Percentiles rank a stretch among this genome's conserved stretches.
Conservation (phyloP, 768 basidiomycete genomes). For the Tricholoma sp. region DNA sequence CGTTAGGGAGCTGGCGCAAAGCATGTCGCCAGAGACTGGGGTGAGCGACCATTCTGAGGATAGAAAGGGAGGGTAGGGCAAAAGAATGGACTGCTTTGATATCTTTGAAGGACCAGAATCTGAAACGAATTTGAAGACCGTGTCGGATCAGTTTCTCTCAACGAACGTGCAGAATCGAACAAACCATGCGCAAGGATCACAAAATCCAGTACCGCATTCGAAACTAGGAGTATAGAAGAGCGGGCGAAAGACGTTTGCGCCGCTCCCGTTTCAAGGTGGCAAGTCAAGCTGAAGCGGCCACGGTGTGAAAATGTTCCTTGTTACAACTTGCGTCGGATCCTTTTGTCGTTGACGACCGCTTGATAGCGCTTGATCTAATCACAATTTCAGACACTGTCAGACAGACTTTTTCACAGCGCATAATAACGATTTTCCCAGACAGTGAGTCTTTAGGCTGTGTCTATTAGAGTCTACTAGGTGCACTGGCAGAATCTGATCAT, state of each 20-base stretch:
- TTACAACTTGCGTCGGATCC: neutral
- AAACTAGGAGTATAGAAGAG: neutral
- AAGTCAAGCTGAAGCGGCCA: too few species aligned
- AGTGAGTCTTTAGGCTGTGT: too few species aligned
- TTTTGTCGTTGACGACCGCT: neutral
- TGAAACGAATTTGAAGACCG: slow-evolving; percentile 5
- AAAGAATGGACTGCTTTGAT: slow-evolving; percentile 20
- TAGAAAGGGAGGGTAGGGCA: slow-evolving; percentile 9
- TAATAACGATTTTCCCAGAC: too few species aligned
- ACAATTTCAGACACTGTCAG: too few species aligned
- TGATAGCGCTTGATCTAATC: too few species aligned
- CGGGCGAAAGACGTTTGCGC: neutral
- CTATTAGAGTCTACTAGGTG: too few species aligned
- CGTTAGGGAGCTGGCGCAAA: slow-evolving; percentile 6
- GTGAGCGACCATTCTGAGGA: slow-evolving; percentile 12
- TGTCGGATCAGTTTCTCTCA: neutral
- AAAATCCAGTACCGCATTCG: slow-evolving; percentile 12
- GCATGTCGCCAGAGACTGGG: slow-evolving; percentile 2
- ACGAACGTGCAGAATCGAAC: neutral
- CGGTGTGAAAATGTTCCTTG: too few species aligned
- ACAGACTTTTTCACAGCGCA: too few species aligned
- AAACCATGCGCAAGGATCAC: neutral
- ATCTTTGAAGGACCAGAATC: slow-evolving; percentile 10
- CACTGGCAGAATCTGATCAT: too few species aligned
- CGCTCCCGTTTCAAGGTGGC: neutral